Base-by-base conservation (phyloP, 257 asterid genomes). In the Fraxinus excelsior region DNA sequence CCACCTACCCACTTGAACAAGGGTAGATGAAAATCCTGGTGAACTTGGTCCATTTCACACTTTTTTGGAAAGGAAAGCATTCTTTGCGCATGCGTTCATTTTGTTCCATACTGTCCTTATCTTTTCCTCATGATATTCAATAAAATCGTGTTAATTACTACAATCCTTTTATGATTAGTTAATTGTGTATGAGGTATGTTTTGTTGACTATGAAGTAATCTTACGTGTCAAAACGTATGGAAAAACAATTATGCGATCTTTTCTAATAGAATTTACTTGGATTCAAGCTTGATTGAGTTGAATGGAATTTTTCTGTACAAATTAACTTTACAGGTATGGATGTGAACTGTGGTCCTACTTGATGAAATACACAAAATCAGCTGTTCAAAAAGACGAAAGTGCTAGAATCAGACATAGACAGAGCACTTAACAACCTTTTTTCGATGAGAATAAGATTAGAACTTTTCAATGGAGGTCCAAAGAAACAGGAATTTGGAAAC, bases 361-460 rank as follows among this genome's bases (percentile, higher is more conserved):
- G 73, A 60, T 23, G 80, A 79, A 80, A 71, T 37, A 85, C 79
- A 87, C 92, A 2, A 84, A 79, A 78, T 82, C 91, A 77, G 94
- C 95, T 11, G 37, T 92, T 51, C 38, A 73, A 44, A n/a, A 81
- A 84, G 85, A 81, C 79, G 28, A 89, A 89, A 56, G 76, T 85
- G 60, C 71, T 76, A 26, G 88, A 88, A 82, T 44, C 40, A 1
- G 89, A 92, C 67, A 31, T 92, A 46, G 90, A 90, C 86, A 83
- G 90, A 78, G 96, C 94, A 80, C 90, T 92, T 14, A n/a, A 38
- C 46, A 89, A 92, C 80, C 92, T 90, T 40, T 90, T 90, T 85
- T 67, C 92, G 35, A 73, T 84, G 60, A 75, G 94, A 83, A 92
- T 92, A 90, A 82, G 96, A 64, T 82, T 92, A 3, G 94, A 94